These are phyloP conservation scores for Leishmania martiniquensis DNA, from an alignment of 208 protist species.

Conservation along the genomic window DNA sequence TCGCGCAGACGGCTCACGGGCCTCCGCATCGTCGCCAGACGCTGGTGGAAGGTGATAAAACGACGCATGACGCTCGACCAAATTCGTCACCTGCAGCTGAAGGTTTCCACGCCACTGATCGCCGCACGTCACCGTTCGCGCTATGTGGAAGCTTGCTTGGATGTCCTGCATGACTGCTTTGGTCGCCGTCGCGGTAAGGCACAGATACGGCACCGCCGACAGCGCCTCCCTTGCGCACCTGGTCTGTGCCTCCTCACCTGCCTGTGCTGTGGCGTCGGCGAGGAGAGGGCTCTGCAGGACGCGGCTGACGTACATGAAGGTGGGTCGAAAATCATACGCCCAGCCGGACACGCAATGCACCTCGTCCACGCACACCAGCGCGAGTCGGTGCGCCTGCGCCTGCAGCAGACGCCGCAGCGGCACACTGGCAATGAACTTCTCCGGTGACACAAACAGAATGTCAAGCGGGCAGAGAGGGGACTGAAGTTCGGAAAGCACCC, in stretches of 20 bases:
- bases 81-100: slow-evolving; percentile 52
- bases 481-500: slow-evolving; percentile 44
- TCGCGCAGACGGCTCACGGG: slow-evolving; percentile 35
- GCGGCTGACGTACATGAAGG: slow-evolving; percentile 81
- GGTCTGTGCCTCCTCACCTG: slow-evolving; percentile 7
- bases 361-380: slow-evolving; percentile 95
- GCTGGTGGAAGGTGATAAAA: slow-evolving; percentile 4
- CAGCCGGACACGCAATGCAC: slow-evolving; percentile 97
- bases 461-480: slow-evolving; percentile 62
- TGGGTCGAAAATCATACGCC: slow-evolving; percentile 95
- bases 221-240: neutral
- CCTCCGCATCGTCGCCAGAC: neutral
- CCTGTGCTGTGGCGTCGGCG: neutral
- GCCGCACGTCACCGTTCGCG: slow-evolving; percentile 43
- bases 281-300: slow-evolving; percentile 45
- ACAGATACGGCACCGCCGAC: slow-evolving; percentile 57
- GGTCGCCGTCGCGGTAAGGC: slow-evolving; percentile 89
- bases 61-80: slow-evolving; percentile 23
- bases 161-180: slow-evolving; percentile 82
- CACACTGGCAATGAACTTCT: slow-evolving; percentile 65
- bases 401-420: slow-evolving; percentile 45
- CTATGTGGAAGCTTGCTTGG: slow-evolving; percentile 63
- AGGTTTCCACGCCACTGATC: slow-evolving; percentile 67
- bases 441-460: slow-evolving; percentile 86
- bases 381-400: slow-evolving; percentile 58